phyloP scores from a whole-genome alignment of 2,329 filamentous ascomycete genomes.

The Parafenestella ontariensis region DNA sequence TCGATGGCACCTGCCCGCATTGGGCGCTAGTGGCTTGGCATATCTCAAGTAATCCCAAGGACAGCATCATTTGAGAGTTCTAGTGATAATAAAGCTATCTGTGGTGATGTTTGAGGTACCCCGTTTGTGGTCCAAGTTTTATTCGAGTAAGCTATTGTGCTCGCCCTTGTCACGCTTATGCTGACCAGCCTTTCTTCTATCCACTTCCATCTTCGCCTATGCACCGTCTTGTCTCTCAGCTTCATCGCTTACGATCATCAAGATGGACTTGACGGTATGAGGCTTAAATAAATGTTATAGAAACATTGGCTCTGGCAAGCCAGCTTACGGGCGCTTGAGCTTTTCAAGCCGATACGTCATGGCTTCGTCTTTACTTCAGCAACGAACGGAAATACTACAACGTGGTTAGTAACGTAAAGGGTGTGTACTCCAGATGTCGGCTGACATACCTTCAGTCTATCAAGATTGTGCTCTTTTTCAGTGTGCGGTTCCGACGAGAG shows the following conservation, averaged over 20 bases:
- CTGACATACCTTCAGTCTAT: not conserved
- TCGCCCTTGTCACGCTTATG: no score
- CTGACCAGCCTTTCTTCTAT: no score
- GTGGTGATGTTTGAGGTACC: no score
- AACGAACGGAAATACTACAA: not conserved
- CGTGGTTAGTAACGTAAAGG: not conserved
- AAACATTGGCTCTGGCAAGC: no score
- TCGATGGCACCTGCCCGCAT: not conserved
- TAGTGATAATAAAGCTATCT: no score
- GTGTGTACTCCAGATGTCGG: not conserved
- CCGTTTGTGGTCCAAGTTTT: no score
- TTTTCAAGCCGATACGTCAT: not conserved
- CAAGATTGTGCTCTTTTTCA: slow-evolving; percentile 1
- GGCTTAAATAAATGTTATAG: no score
- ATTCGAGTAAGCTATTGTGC: no score
- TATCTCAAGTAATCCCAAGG: not conserved
- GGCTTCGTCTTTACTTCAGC: not conserved
- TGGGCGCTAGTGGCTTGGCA: not conserved
- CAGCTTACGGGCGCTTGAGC: not conserved
- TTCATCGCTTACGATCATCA: no score
- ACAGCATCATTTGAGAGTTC: no score
- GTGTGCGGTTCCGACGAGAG: slow-evolving; percentile 3
- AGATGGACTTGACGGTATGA: no score
- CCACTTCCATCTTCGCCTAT: not conserved
- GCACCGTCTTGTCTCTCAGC: no score